Evolutionary conservation across 1,284 basidiomycete genomes (phyloP), one percentile per base, ranked within the genome.

Genomic region (Leccinum pachyderme): DNA sequence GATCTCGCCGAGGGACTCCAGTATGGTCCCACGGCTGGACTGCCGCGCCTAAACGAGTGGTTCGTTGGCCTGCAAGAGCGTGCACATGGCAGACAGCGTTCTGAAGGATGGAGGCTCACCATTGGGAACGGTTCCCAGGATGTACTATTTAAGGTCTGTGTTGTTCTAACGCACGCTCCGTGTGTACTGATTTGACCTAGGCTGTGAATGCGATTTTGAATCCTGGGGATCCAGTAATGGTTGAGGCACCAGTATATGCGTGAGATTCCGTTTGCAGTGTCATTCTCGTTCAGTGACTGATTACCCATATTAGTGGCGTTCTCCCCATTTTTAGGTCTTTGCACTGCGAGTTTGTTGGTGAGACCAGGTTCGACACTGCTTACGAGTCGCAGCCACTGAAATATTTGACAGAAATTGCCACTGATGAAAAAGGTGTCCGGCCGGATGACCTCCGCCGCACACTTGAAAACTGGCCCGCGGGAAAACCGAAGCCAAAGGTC

Each of bases 161-260:
- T 49, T 45, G 28, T 47, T 33, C 32, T 15, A 31, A 15, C n/a
- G 15, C 13, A 27, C 43, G 49, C 24, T 18, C 52, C 59, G 37
- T 52, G 31, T 32, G 37, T 55, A 15, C 55, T 56, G 50, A 66
- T 52, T 55, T 56, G 41, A 51, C 53, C 24, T 45, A 87, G 86
- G 79, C 83, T 45, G 73, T 83, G 18, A 64, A 71, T 11, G 75
- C 81, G 7, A 66, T 95, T 49, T 75, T 95, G 35, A 87, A 95
- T 68, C 83, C 82, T 4, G 93, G 92, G 5, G 95, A 98, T 69
- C 70, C 87, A 5, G 78, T 97, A 39, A 77, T 97, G 37, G 80
- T 96, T 43, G 95, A 98, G 70, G 83, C 86, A 3, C 95, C 95
- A 0, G 85, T 89, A 25, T 98, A 97, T 71, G 86, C 91, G 87